Base-by-base conservation (phyloP, 2,329 filamentous ascomycete genomes). In the Nemania sp. region DNA sequence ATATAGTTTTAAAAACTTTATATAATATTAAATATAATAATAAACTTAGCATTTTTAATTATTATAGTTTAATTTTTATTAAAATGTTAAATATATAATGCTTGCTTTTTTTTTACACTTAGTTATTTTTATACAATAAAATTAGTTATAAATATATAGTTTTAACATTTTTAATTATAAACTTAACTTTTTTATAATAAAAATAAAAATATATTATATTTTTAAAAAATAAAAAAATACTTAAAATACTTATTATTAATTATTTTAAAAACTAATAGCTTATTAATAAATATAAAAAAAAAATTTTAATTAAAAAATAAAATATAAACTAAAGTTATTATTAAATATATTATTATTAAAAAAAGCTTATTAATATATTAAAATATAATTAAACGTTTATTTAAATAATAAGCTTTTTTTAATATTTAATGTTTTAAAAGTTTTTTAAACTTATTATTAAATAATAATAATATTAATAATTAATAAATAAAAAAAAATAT, bases 301-400 rank as follows among this genome's bases (percentile, higher is more conserved):
- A 47, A 47, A 5, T 47, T n/a, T 13, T 47, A 10, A 49, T 49
- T 22, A 49, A 49, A 22, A 49, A 49, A 8, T 49, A 49, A 49
- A 22, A 49, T 49, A 22, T 45, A 45, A 41, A 47, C 5, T 47
- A 10, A 8, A 10, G n/a, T 47, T 10, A 47, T 47, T 22, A 49
- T 22, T 49, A 49, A 49, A 49, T 45, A 45, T 45, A 45, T 18
- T 45, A 18, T 45, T 18, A 45, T 5, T 45, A 45, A 45, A 45
- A n/a, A 18, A 45, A 45, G 5, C 15, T 45, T 18, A 45, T 45
- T 45, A 18, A 45, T 45, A 18, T 45, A 18, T 45, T 45, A 45
- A 45, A 45, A 5, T 6, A 45, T 13, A 45, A 18, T 45, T 45
- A 22, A 49, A 49, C 5, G 22, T 20, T 24, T 49, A 18, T 49